A percentile compares a stretch with the other conserved stretches of the same genome.
Evolutionary conservation across 2,329 filamentous ascomycete species (phyloP).

Genomic region (Monilinia fructicola): DNA sequence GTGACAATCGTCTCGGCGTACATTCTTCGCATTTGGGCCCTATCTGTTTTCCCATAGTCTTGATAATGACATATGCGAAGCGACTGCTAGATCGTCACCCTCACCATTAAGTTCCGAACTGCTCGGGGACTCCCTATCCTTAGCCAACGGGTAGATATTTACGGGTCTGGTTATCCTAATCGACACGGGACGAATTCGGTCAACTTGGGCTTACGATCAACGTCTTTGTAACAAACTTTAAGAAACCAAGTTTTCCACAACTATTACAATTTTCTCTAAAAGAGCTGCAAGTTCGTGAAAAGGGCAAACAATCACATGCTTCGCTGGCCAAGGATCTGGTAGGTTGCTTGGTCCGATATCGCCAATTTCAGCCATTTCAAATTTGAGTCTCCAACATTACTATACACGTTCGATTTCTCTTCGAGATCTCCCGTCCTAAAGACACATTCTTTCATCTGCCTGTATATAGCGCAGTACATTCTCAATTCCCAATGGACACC

Average conservation of each 20-base stretch:
- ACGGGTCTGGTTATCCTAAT: neutral
- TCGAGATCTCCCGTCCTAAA: neutral
- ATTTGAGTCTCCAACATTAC: no score
- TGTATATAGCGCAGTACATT: neutral
- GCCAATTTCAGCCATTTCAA: no score
- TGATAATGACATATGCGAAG: neutral
- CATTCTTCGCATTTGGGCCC: no score
- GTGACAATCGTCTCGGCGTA: no score
- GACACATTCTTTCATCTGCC: neutral
- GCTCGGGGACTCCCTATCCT: no score
- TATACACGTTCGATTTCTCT: neutral
- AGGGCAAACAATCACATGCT: neutral
- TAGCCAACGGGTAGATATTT: neutral
- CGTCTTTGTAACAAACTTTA: neutral
- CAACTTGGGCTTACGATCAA: no score
- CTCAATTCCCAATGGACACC: conserved; percentile 48
- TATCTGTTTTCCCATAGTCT: no score
- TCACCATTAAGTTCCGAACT: neutral
- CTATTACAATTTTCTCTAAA: neutral
- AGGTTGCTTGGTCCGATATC: no score
- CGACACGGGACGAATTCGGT: neutral
- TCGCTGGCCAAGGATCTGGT: neutral
- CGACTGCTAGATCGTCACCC: neutral
- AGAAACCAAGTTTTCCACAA: neutral
- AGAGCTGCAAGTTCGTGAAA: neutral